Evolutionary conservation across 805 yeast genomes (phyloP), one percentile per base, ranked within the genome.

Genomic region (Teunomyces stri): DNA sequence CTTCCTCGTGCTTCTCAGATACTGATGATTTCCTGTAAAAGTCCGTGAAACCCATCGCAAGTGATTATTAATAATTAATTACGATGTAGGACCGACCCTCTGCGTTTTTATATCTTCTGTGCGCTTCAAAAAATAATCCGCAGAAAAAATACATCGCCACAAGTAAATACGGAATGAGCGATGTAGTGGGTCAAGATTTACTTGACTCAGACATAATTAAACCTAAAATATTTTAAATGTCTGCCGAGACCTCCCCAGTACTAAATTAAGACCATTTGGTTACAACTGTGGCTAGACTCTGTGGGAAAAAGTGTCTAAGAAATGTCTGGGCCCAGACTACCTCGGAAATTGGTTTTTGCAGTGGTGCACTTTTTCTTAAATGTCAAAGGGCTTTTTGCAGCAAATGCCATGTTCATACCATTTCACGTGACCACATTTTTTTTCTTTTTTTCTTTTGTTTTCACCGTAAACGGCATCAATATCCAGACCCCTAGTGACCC

Each of bases 11-110:
- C 21, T 22, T 30, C 10, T 28, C 37, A 25, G 29, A 15, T 3
- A 36, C 31, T n/a, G 52, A 31, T 6, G 44, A 31, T 10, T 35
- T 44, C 21, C 27, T 46, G 42, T 48, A 45, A 33, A 48, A 48
- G 41, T 48, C 50, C 12, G 39, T 37, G 28, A 47, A n/a, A 28
- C 51, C 48, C 56, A 52, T 52, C 28, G 13, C 13, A 46, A 16
- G 15, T 20, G 18, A n/a, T 28, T 34, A 15, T 5, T 27, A 29
- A 21, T 10, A 7, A 22, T 10, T 31, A 31, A 7, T 18, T 18
- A 18, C 20, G 34, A 1, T n/a, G 16, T 3, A 22, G 40, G 40
- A 6, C 15, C 33, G 22, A 25, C n/a, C 41, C 18, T 27, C 5
- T 12, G 16, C 13, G 21, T 44, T 35, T 43, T 28, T 44, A 44